phyloP scores from a whole-genome alignment of 352 stramenopile species.

The Phytophthora sansomeana region DNA sequence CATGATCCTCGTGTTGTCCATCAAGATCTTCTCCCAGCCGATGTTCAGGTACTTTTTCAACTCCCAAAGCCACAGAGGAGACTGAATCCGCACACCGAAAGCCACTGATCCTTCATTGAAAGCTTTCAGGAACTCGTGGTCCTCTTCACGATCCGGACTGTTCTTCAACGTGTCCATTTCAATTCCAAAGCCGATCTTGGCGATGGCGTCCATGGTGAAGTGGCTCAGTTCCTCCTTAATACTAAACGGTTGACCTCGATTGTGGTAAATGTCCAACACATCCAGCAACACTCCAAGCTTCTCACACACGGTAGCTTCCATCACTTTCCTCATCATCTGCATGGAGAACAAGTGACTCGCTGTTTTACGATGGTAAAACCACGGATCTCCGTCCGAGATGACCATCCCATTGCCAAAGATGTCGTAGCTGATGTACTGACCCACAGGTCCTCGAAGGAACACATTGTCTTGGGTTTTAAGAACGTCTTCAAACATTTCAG shows the following conservation, averaged over 20 bases:
- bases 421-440: constrained; percentile 38
- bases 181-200: constrained; percentile 58
- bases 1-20: constrained; percentile 42
- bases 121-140: constrained; percentile 48
- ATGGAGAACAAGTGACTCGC: constrained; percentile 84
- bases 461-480: constrained; percentile 61
- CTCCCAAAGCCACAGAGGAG: constrained; percentile 43
- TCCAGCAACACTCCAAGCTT: constrained; percentile 30
- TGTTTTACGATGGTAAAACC: constrained; percentile 68
- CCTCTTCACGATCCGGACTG: constrained; percentile 25
- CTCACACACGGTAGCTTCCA: constrained; percentile 38
- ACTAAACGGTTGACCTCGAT: constrained; percentile 26
- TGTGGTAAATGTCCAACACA: constrained; percentile 17
- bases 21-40: constrained; percentile 42
- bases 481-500: constrained; percentile 47
- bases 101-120: constrained; percentile 41
- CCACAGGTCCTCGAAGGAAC: constrained; percentile 58
- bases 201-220: constrained; percentile 65
- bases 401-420: constrained; percentile 63
- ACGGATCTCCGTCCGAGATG: constrained; percentile 36
- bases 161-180: constrained; percentile 42
- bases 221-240: constrained; percentile 49
- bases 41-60: constrained; percentile 35
- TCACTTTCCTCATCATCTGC: constrained; percentile 44
- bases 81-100: constrained; percentile 34